A percentile compares a stretch with the other conserved stretches of the same genome.
Conservation (phyloP, 441 rosid species). For the Brassica hybrid region DNA sequence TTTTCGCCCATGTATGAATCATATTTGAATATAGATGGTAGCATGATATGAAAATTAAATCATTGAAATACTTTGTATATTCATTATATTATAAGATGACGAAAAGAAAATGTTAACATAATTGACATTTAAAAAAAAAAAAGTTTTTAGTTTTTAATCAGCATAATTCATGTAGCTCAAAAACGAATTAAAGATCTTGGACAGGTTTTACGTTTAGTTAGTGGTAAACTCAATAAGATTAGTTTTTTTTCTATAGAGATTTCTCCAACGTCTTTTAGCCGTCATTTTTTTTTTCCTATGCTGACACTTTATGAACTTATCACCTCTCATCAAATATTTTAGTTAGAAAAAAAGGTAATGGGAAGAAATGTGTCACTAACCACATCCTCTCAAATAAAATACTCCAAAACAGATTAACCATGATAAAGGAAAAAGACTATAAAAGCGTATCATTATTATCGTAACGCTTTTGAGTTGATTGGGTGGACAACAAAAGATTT, state of each 20-base stretch:
- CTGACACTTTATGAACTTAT: not conserved
- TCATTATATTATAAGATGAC: not conserved
- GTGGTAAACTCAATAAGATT: not conserved
- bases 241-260: not conserved
- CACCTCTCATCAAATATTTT: not conserved
- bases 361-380: conserved; percentile 19
- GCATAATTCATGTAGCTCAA: not conserved
- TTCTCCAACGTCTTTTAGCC: not conserved
- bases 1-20: not conserved
- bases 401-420: conserved; percentile 1
- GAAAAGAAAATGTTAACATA: not conserved
- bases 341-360: not conserved
- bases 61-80: not conserved
- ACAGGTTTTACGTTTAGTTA: not conserved
- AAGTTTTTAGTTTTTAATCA: too few relatives aligned
- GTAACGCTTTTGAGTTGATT: conserved; percentile 7
- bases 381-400: conserved; percentile 1
- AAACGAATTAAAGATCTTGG: not conserved
- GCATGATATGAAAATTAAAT: not conserved
- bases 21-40: not conserved
- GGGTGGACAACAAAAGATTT: not conserved
- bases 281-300: not conserved
- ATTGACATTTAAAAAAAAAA: too few relatives aligned
- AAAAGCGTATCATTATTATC: not conserved
- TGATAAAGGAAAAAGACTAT: not conserved